Percentiles rank a stretch among this genome's conserved stretches.
Conservation (phyloP, 257 asterid species). For the Scutellaria baicalensis region DNA sequence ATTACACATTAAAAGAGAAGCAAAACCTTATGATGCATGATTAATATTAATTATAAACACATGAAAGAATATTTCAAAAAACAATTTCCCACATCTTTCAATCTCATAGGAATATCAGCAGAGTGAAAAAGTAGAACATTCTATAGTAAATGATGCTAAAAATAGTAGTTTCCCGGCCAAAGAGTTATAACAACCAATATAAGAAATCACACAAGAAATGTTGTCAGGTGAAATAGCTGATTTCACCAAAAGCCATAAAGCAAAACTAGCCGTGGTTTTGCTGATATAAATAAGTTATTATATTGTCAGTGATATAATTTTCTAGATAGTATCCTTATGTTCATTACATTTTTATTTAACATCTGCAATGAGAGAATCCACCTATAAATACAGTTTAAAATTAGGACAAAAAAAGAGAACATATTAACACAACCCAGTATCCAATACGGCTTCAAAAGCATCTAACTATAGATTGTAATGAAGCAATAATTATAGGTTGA, state of each 20-base stretch:
- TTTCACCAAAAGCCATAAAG: not conserved
- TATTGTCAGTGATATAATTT: not conserved
- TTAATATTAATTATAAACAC: not conserved
- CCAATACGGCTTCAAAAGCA: not conserved
- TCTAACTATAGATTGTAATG: not conserved
- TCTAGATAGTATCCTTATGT: not conserved
- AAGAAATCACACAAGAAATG: not conserved
- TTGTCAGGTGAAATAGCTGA: not conserved
- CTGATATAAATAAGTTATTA: not conserved
- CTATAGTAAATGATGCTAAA: too few relatives aligned
- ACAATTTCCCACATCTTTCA: too few relatives aligned
- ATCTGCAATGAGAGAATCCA: not conserved
- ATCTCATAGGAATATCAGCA: not conserved
- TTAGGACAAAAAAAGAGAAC: not conserved
- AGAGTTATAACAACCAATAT: not conserved
- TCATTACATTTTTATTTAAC: not conserved
- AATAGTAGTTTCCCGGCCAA: not conserved
- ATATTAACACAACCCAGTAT: not conserved
- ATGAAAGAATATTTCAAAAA: not conserved
- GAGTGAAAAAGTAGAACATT: not conserved
- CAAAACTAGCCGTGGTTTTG: not conserved
- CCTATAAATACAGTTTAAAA: not conserved
- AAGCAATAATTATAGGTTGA: not conserved
- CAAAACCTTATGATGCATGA: not conserved
- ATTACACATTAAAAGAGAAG: not conserved